Base-by-base conservation (phyloP, 441 rosid species). In the Brassica hybrid region DNA sequence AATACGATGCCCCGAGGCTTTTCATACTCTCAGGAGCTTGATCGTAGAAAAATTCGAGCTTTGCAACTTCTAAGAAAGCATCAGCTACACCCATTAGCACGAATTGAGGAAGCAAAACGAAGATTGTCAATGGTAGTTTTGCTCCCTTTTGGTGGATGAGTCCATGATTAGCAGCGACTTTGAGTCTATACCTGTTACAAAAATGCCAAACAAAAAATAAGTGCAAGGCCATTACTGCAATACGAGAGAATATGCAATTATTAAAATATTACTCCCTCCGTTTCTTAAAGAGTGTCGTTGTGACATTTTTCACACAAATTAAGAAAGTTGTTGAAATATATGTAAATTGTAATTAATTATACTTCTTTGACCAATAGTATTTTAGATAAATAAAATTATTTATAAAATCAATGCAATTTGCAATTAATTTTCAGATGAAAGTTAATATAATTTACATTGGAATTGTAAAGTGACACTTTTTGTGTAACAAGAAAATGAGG, bases 11-110 rank as follows among this genome's bases (percentile, higher is more conserved):
- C 10, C 98, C 98, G 0, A 92, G 86, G 78, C 97, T 90, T 74
- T 92, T 90, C 97, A 94, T 90, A 27, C 88, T 89, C 57, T 89
- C 92, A 0, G 97, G 97, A 2, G 96, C 86, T 61, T 94, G 98
- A 63, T 94, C 96, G 27, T 90, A 90, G 89, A 94, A 94, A 71
- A 94, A 94, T 59, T 92, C 97, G 2, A 92, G 85, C 76, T 87
- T 74, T 12, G 91, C 96, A 17, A 90, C 88, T 4, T 91, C 94
- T 57, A 84, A 84, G 34, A 94, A 94, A 34, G 88, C 90, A 69
- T 94, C 97, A 1, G 94, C 97, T 1, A 88, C 61, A 12, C 97
- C 96, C 67, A 90, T 16, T 1, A 90, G 75, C 25, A 90, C 83
- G 67, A 89, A 92, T 43, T 92, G 98, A 68, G 98, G 97, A 77